Conservation (phyloP, 352 stramenopile genomes). For the Phytopythium helicoides region DNA sequence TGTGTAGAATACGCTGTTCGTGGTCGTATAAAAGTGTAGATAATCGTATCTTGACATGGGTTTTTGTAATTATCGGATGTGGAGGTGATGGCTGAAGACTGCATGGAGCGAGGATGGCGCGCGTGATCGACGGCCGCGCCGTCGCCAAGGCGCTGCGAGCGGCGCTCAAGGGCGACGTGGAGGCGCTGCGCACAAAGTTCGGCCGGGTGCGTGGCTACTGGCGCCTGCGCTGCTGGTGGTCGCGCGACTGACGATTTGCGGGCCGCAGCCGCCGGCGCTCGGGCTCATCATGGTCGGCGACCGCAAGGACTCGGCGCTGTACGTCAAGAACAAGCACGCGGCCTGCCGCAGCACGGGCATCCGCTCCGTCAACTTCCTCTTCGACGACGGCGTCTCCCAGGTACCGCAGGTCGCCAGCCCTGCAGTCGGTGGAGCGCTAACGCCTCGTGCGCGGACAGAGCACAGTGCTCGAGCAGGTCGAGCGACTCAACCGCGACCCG, state of each 20-base stretch:
- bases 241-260: background rate
- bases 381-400: constrained; percentile 59
- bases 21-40: too few species aligned
- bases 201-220: constrained; percentile 42
- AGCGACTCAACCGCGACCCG: constrained; percentile 72
- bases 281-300: constrained; percentile 98
- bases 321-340: constrained; percentile 98
- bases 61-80: too few species aligned
- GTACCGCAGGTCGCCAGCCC: constrained; percentile 16
- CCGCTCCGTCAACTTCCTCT: constrained; percentile 85
- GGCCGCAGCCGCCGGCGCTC: constrained; percentile 86
- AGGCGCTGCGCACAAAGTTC: constrained; percentile 42
- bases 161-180: constrained; percentile 58
- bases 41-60: too few species aligned
- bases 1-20: too few species aligned
- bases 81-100: too few species aligned
- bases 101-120: background rate
- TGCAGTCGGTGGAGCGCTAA: background rate
- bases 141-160: constrained; percentile 62
- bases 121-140: constrained; percentile 63
- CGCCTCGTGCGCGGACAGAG: constrained; percentile 26
- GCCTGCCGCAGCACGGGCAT: constrained; percentile 95
- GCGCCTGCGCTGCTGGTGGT: too few species aligned
- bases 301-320: constrained; percentile 95
- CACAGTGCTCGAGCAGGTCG: constrained; percentile 60